Conservation (phyloP, 345 rosid genomes). For the Ceriops decandra region DNA sequence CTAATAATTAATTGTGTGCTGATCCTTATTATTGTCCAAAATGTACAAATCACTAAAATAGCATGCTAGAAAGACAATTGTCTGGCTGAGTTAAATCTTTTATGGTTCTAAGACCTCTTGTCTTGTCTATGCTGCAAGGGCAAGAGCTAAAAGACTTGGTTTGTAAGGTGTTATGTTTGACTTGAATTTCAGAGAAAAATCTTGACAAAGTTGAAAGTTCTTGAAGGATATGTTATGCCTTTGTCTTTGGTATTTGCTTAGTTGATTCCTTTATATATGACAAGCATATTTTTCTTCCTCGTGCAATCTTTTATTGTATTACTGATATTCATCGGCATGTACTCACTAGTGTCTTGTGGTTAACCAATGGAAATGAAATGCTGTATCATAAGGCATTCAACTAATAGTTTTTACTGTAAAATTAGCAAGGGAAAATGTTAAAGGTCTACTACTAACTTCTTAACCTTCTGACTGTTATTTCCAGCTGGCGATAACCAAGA, state of each 20-base stretch:
- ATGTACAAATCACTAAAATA: background rate
- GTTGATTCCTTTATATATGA: too few relatives aligned
- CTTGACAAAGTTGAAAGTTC: background rate
- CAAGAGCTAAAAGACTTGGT: too few relatives aligned
- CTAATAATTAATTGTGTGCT: too few relatives aligned
- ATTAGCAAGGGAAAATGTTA: background rate
- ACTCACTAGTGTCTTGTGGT: background rate
- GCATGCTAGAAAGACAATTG: background rate
- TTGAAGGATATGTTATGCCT: background rate
- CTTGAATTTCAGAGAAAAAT: background rate
- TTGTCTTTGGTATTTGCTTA: too few relatives aligned
- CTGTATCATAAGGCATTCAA: too few relatives aligned
- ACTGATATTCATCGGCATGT: background rate
- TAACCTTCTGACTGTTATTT: conserved; percentile 18
- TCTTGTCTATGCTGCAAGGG: background rate
- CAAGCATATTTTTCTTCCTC: background rate
- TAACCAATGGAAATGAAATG: background rate
- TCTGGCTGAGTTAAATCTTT: background rate
- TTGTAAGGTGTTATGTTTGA: background rate
- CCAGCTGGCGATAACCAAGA: conserved; percentile 69
- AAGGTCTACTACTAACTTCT: background rate
- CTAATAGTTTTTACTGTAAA: too few relatives aligned
- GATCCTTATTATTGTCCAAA: background rate
- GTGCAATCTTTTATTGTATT: background rate
- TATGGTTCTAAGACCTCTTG: background rate